Evolutionary conservation across 1,284 basidiomycete species (phyloP).

Genomic region (Puccinia sorghi): DNA sequence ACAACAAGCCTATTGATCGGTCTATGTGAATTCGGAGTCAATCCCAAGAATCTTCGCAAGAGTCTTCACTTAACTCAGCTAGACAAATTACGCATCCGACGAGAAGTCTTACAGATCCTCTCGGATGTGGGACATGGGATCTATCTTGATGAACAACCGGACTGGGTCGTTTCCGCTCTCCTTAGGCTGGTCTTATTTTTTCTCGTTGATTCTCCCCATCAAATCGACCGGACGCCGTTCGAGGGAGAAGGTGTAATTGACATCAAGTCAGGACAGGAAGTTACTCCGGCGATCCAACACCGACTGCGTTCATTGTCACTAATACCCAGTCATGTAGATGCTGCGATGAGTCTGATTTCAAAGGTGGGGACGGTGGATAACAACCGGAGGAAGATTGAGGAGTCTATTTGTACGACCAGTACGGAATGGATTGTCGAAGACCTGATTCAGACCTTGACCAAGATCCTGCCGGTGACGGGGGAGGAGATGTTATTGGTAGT

Average conservation of each 20-base stretch:
- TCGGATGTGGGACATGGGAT: constrained; percentile 67
- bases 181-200: constrained; percentile 38
- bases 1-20: constrained; percentile 23
- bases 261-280: background rate
- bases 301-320: constrained; percentile 26
- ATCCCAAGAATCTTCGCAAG: background rate
- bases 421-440: background rate
- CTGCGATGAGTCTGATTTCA: constrained; percentile 32
- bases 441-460: constrained; percentile 36
- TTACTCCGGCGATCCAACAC: background rate
- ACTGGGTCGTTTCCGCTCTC: background rate
- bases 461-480: constrained; percentile 39
- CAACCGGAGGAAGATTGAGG: constrained; percentile 28
- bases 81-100: constrained; percentile 69
- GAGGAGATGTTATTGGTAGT: constrained; percentile 40
- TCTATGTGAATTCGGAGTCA: constrained; percentile 23
- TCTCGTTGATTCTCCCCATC: constrained; percentile 27
- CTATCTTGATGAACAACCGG: constrained; percentile 59
- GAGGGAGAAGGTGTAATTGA: background rate
- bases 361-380: constrained; percentile 21
- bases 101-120: constrained; percentile 74
- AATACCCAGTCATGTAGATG: constrained; percentile 43
- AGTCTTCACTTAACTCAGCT: constrained; percentile 53
- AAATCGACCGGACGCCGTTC: constrained; percentile 39
- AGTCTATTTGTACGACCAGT: constrained; percentile 4